These are phyloP conservation scores for Cutaneotrichosporon arboriforme DNA, from an alignment of 1,284 basidiomycete genomes.

Conservation along the genomic window DNA sequence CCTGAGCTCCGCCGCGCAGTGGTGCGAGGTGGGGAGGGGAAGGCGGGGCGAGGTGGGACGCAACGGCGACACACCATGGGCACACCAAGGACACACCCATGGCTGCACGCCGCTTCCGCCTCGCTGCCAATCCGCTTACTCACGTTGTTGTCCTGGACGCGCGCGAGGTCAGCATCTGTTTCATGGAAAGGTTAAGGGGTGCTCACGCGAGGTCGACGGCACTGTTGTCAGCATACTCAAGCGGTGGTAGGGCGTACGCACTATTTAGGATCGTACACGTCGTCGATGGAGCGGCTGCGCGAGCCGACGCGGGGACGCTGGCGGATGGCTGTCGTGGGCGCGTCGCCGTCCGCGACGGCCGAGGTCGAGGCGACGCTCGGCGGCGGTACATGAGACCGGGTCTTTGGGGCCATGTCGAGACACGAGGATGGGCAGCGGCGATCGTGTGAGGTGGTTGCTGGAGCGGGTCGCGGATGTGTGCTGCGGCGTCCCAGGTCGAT, in stretches of 20 bases:
- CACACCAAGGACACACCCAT: conserved; percentile 74
- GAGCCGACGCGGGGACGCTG: conserved; percentile 31
- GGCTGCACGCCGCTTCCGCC: too few relatives aligned
- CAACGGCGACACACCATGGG: not conserved
- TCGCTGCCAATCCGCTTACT: too few relatives aligned
- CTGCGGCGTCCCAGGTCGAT: too few relatives aligned
- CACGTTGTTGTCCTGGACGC: conserved; percentile 51
- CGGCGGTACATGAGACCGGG: not conserved
- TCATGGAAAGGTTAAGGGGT: not conserved
- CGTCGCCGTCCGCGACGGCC: conserved; percentile 12
- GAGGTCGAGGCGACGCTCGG: conserved; percentile 2
- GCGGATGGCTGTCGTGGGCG: conserved; percentile 7
- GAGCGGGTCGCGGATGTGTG: too few relatives aligned
- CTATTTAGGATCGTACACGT: conserved; percentile 48
- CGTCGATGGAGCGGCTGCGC: conserved; percentile 34
- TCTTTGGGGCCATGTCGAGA: not conserved
- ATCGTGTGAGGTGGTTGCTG: too few relatives aligned
- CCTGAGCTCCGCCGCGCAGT: not conserved
- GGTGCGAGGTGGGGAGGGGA: not conserved
- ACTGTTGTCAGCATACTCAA: conserved; percentile 21
- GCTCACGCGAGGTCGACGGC: conserved; percentile 46
- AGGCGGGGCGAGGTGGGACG: too few relatives aligned
- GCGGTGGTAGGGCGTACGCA: conserved; percentile 24
- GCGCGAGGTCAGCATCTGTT: conserved; percentile 6
- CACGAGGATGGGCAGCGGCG: too few relatives aligned